Evolutionary conservation across 345 rosid genomes (phyloP), one percentile per base, ranked within the genome.

Genomic region (Raphanus sativus): DNA sequence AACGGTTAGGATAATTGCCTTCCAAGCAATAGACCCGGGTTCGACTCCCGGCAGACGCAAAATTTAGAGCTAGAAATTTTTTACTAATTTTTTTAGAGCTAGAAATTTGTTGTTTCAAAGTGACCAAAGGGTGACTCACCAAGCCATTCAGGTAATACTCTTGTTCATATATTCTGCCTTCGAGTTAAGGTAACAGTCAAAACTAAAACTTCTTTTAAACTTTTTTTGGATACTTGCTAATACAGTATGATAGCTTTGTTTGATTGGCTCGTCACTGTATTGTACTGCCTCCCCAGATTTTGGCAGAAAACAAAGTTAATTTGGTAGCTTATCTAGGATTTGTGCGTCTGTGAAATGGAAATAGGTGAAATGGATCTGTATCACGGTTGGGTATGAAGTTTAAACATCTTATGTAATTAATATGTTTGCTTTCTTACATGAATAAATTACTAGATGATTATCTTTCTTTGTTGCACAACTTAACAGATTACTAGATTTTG

Each of bases 11-110:
- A 91, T 89, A 87, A 85, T 87, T 86, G 89, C 86, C 93, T 87
- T 87, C 93, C 91, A 88, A 89, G 84, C 86, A 89, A 89, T 87
- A 91, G 90, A 86, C 86, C 89, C 87, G 88, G 90, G 89, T 86
- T 88, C 91, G 92, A 89, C 91, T 88, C 87, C 91, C 89, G 92
- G 91, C 89, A 87, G 68, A 88, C 91, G 87, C 36, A 33, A 21
- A 21, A 1, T 21, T 21, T 21, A 21, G 21, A 21, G 33, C 33
- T 30, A 30, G 36, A 36, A 8, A 36, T 36, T 36, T 36, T n/a
- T n/a, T 21, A 21, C 21, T 21, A 21, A 21, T 1, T 21, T 21
- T 21, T 21, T 21, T 21, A 21, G 21, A 21, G 33, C 33, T 30
- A 30, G 36, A 36, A 8, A 36, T 36, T 36, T 36, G 42, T 6